Evolutionary conservation across 2,329 filamentous ascomycete genomes (phyloP).

Genomic region (Fusarium albidum): DNA sequence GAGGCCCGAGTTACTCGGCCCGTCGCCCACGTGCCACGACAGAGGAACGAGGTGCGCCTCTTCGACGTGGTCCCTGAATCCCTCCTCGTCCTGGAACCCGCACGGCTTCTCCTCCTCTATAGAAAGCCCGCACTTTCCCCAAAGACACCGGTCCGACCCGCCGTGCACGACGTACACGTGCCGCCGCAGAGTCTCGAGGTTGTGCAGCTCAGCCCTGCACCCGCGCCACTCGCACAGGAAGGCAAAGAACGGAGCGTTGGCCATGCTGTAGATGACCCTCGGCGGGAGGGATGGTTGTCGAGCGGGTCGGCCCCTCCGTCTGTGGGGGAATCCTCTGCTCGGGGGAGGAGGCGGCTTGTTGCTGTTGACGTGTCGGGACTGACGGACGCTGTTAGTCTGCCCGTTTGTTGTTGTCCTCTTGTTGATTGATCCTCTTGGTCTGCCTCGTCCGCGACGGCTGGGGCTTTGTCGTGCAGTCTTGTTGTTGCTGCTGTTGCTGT

Average conservation of each 20-base stretch:
- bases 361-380: constrained; percentile 38
- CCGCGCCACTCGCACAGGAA: constrained; percentile 68
- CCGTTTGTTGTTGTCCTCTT: constrained; percentile 38
- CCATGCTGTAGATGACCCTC: constrained; percentile 50
- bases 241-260: constrained; percentile 55
- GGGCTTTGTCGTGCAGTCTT: too few relatives aligned
- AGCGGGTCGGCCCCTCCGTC: constrained; percentile 54
- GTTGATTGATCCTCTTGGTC: constrained; percentile 57
- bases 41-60: constrained; percentile 60
- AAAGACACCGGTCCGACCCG: constrained; percentile 38
- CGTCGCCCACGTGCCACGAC: constrained; percentile 68
- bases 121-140: constrained; percentile 44
- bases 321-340: constrained; percentile 41
- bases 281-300: constrained; percentile 49
- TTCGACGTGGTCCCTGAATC: constrained; percentile 62
- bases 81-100: constrained; percentile 47
- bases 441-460: constrained; percentile 44
- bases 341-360: constrained; percentile 39
- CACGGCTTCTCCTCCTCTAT: constrained; percentile 27
- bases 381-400: constrained; percentile 34
- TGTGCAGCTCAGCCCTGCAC: constrained; percentile 69
- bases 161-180: constrained; percentile 63
- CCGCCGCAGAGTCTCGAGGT: constrained; percentile 64
- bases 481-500: too few relatives aligned
- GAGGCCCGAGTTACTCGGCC: constrained; percentile 59